These are phyloP conservation scores for Brettanomyces naardenensis DNA, from an alignment of 805 yeast genomes.

Conservation along the genomic window DNA sequence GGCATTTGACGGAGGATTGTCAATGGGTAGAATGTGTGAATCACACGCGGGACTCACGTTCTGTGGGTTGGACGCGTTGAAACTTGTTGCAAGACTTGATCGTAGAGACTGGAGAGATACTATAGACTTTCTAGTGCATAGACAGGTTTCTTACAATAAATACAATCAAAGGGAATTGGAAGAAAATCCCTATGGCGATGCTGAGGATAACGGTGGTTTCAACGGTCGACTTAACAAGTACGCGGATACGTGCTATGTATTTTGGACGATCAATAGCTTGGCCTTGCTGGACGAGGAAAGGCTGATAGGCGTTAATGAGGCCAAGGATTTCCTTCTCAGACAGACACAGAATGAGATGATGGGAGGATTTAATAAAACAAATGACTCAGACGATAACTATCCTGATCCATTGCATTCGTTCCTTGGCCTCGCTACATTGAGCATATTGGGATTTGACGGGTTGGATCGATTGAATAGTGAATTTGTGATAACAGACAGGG, in stretches of 20 bases:
- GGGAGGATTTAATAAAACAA: slow-evolving; percentile 76
- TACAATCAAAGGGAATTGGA: slow-evolving; percentile 21
- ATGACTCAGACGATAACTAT: slow-evolving; percentile 34
- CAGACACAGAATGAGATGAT: slow-evolving; percentile 51
- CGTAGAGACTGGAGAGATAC: slow-evolving; percentile 30
- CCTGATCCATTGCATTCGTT: slow-evolving; percentile 70
- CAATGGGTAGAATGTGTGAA: slow-evolving; percentile 42
- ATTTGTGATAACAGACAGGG: slow-evolving; percentile 18
- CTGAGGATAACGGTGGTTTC: slow-evolving; percentile 63
- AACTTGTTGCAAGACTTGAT: slow-evolving; percentile 25
- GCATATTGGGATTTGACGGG: slow-evolving; percentile 23
- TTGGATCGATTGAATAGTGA: slow-evolving; percentile 12
- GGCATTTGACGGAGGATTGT: slow-evolving; percentile 65
- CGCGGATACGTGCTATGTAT: slow-evolving; percentile 82
- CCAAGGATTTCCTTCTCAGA: slow-evolving; percentile 37
- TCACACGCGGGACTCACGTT: slow-evolving; percentile 83
- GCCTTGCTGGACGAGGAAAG: slow-evolving; percentile 26
- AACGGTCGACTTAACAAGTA: slow-evolving; percentile 82
- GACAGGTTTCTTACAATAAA: slow-evolving; percentile 44
- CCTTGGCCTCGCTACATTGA: slow-evolving; percentile 49
- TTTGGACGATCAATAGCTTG: slow-evolving; percentile 70
- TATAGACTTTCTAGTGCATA: slow-evolving; percentile 49
- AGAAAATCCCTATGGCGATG: slow-evolving; percentile 29
- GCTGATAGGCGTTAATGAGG: slow-evolving; percentile 30
- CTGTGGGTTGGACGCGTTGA: slow-evolving; percentile 66